A percentile compares a stretch with the other conserved stretches of the same genome.
These are phyloP conservation scores for Colletotrichum sp. DNA, from an alignment of 2,329 filamentous ascomycete species.

Conservation along the genomic window DNA sequence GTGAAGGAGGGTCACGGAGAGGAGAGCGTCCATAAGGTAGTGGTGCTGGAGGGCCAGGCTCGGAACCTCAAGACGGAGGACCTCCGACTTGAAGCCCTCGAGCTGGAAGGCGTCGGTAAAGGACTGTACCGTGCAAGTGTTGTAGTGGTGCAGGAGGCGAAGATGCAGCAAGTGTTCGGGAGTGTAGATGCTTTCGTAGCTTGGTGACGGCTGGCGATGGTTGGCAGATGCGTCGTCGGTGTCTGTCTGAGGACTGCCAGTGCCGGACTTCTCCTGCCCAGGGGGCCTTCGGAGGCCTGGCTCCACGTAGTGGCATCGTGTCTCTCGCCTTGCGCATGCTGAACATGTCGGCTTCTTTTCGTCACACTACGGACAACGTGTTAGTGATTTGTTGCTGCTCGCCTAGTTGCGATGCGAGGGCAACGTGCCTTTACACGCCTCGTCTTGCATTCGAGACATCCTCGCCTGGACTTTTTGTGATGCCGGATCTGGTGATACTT, in stretches of 20 bases:
- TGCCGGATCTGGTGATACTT: neutral
- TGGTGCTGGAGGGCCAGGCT: neutral
- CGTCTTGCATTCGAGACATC: neutral
- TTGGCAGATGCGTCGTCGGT: neutral
- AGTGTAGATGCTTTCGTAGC: neutral
- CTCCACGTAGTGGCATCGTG: neutral
- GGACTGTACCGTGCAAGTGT: neutral
- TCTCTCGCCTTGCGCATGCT: neutral
- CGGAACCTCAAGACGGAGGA: neutral
- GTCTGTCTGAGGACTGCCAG: neutral
- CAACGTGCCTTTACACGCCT: neutral
- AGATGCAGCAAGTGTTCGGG: neutral
- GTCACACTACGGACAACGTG: neutral
- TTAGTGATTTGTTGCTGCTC: neutral
- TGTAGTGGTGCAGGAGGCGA: neutral
- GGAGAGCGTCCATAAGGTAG: neutral
- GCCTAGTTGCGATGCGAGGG: neutral
- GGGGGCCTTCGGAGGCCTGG: neutral
- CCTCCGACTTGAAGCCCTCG: neutral
- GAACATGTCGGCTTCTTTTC: neutral
- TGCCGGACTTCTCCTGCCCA: neutral
- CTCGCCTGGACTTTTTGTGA: neutral
- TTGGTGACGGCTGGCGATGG: neutral
- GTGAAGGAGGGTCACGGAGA: neutral
- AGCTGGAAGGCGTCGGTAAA: neutral